Evolutionary conservation across 495 filamentous ascomycete species (phyloP), one percentile per base, ranked within the genome.

Genomic region (Neurospora sp.): DNA sequence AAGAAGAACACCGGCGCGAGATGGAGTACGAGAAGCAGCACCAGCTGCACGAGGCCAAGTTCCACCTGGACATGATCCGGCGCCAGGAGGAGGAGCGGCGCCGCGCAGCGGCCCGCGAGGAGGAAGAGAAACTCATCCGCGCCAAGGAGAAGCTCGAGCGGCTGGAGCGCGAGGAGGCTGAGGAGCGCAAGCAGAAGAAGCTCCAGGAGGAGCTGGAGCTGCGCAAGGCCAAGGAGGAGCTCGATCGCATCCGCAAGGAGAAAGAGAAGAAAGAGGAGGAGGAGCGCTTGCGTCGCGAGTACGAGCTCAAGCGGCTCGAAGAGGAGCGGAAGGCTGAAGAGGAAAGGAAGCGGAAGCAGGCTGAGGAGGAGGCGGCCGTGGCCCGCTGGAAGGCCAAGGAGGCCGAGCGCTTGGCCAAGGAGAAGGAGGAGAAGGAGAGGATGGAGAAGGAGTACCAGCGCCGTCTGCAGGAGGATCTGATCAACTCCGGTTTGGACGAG

Each of bases 301-400:
- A 86, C 17, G 83, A 88, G 72, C 83, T 89, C 15, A 87, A 93
- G 80, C 86, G 84, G 76, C 84, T 89, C 39, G 81, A 86, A 66
- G 85, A 87, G 70, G 89, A 92, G 79, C 82, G 86, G 73, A 81
- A 82, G 71, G 77, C 82, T 6, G 75, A 74, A 1, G 81, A 84
- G 39, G 86, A 86, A 75, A 80, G 81, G 71, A 76, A 82, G 70
- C 77, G 77, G 19, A 79, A 86, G 72, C 82, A 88, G 75, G 82
- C 84, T 19, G 87, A 88, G 71, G 88, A 88, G 43, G 83, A 85
- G 42, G 88, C 89, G 38, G 81, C 87, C 73, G 85, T 89, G 48
- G 87, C 88, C 77, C 85, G 83, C 73, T 87, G 78, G 71, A 89
- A 90, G 80, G 81, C 84, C 59, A 83, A 88, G 70, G 84, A 90